Percentiles rank a stretch among this genome's conserved stretches.
phyloP scores from a whole-genome alignment of 192 early-diverging fungal species.

The Linderina pennispora region DNA sequence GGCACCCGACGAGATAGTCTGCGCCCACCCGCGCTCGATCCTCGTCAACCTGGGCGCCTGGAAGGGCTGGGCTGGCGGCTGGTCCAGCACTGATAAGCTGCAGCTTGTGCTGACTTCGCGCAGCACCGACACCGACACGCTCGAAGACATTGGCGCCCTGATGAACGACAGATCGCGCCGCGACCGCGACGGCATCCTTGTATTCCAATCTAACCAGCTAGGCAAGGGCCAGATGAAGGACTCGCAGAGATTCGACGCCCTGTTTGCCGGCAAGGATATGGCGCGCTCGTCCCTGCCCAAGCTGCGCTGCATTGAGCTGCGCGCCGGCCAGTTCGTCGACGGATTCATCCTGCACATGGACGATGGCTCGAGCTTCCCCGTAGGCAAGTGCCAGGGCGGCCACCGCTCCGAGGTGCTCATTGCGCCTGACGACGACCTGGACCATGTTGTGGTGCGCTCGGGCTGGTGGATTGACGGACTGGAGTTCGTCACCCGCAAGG shows the following conservation, averaged over 20 bases:
- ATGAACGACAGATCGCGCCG: neutral
- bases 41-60: slow-evolving; percentile 8
- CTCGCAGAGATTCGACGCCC: slow-evolving; percentile 13
- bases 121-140: slow-evolving; percentile 11
- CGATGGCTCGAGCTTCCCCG: slow-evolving; percentile 31
- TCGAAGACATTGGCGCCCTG: slow-evolving; percentile 12
- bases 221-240: slow-evolving; percentile 41
- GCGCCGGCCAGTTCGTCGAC: slow-evolving; percentile 48
- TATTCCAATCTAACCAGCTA: slow-evolving; percentile 23
- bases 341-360: slow-evolving; percentile 44
- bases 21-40: slow-evolving; percentile 14
- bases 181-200: slow-evolving; percentile 13
- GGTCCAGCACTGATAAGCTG: slow-evolving; percentile 21
- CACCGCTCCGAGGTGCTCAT: slow-evolving; percentile 24
- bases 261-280: slow-evolving; percentile 21
- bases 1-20: slow-evolving; percentile 15
- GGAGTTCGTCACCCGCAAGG: slow-evolving; percentile 48
- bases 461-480: slow-evolving; percentile 61
- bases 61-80: slow-evolving; percentile 21
- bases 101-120: slow-evolving; percentile 32
- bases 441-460: slow-evolving; percentile 43
- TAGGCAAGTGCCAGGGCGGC: slow-evolving; percentile 45
- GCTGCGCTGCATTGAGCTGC: slow-evolving; percentile 33
- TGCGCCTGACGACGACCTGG: slow-evolving; percentile 44
- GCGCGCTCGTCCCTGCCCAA: slow-evolving; percentile 7